phyloP scores from a whole-genome alignment of 208 protist species.

The Angomonas ambiguus region DNA sequence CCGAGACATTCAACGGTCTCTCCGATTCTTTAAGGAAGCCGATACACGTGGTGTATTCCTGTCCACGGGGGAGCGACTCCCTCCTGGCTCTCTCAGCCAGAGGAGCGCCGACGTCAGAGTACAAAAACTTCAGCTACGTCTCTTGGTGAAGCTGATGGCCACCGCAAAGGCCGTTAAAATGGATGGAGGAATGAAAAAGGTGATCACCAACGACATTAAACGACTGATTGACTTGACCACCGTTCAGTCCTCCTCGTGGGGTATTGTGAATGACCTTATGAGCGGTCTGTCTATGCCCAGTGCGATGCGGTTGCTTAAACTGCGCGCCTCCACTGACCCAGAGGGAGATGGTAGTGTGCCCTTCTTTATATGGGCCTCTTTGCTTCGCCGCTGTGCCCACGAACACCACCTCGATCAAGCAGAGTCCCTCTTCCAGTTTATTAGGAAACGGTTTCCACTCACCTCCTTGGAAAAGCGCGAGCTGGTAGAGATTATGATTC shows the following conservation, averaged over 20 bases:
- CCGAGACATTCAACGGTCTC: constrained; percentile 58
- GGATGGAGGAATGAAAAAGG: constrained; percentile 64
- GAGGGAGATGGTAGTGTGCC: constrained; percentile 41
- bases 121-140: constrained; percentile 54
- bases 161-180: constrained; percentile 61
- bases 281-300: constrained; percentile 66
- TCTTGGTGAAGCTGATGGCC: constrained; percentile 74
- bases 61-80: constrained; percentile 1
- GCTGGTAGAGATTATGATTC: constrained; percentile 85
- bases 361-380: constrained; percentile 73
- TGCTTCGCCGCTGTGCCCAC: constrained; percentile 71
- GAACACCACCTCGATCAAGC: constrained; percentile 75
- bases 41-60: constrained; percentile 44
- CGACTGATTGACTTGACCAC: constrained; percentile 41
- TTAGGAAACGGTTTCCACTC: constrained; percentile 53
- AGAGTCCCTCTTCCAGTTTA: constrained; percentile 70
- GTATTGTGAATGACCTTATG: constrained; percentile 76
- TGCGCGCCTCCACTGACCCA: constrained; percentile 12
- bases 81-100: neutral
- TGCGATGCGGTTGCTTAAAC: constrained; percentile 74
- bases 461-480: constrained; percentile 51
- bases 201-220: constrained; percentile 69
- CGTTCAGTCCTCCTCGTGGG: constrained; percentile 55
- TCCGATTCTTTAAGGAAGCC: constrained; percentile 56
- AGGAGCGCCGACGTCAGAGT: constrained; percentile 12